Percentiles rank a stretch among this genome's conserved stretches.
Conservation (phyloP, 106 monocot species). For the Alisma plantagoaquatica region DNA sequence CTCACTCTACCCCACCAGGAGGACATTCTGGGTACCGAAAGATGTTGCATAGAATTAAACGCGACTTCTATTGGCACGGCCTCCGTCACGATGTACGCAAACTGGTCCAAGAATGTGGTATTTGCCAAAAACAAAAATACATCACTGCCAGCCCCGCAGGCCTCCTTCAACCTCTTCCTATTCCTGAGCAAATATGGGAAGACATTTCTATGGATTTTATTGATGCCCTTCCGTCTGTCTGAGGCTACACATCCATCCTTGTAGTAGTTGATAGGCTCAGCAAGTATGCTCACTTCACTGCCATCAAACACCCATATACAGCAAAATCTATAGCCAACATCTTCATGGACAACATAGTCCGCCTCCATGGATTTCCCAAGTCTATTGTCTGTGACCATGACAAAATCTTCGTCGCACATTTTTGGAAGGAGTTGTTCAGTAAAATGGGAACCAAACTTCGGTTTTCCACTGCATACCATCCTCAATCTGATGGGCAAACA, state of each 20-base stretch:
- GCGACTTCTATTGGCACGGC: constrained; percentile 3
- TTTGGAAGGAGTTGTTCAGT: constrained; percentile 7
- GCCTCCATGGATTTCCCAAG: constrained; percentile 11
- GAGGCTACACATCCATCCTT: background rate
- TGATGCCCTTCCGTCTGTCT: constrained; percentile 3
- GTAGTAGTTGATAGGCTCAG: constrained; percentile 13
- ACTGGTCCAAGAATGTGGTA: background rate
- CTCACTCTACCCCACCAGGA: background rate
- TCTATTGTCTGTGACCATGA: constrained; percentile 11
- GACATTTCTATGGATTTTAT: constrained; percentile 22
- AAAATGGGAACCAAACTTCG: background rate
- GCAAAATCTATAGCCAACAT: background rate
- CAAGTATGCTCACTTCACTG: constrained; percentile 9
- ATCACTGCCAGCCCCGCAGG: background rate
- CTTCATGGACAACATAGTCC: constrained; percentile 4
- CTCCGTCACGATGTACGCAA: background rate
- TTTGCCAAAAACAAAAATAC: background rate
- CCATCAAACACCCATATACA: constrained; percentile 8
- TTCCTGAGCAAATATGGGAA: constrained; percentile 1
- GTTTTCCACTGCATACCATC: constrained; percentile 11
- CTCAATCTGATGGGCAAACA: constrained; percentile 2
- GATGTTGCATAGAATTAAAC: background rate
- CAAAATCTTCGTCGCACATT: constrained; percentile 2
- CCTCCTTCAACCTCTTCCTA: constrained; percentile 8
- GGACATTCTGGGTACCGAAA: background rate